These are phyloP conservation scores for Kodamaea neixiangensis DNA, from an alignment of 805 yeast species.

Conservation along the genomic window DNA sequence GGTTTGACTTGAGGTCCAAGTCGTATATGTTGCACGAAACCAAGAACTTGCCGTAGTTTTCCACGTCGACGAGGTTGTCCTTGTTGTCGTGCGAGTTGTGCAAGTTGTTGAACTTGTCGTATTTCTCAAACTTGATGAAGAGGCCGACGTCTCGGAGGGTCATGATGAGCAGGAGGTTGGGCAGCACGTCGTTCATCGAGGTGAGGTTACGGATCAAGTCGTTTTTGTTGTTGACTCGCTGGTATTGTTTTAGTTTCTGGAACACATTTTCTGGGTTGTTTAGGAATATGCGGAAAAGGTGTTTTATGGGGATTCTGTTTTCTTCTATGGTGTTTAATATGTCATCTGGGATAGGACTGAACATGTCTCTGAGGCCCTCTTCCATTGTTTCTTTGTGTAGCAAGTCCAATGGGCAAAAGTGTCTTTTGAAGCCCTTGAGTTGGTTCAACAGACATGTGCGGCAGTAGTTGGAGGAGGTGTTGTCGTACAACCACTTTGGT, in stretches of 20 bases:
- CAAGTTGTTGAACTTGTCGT: slow-evolving; percentile 25
- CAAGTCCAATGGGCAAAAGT: slow-evolving; percentile 52
- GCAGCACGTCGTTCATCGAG: slow-evolving; percentile 41
- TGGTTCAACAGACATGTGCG: slow-evolving; percentile 58
- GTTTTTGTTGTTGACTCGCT: slow-evolving; percentile 32
- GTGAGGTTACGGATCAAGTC: slow-evolving; percentile 33
- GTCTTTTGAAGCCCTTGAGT: slow-evolving; percentile 30
- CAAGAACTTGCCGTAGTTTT: slow-evolving; percentile 25
- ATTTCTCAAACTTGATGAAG: slow-evolving; percentile 42
- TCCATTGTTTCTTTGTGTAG: slow-evolving; percentile 31
- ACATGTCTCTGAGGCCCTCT: slow-evolving; percentile 36
- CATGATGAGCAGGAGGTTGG: slow-evolving; percentile 47
- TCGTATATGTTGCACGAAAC: slow-evolving; percentile 47
- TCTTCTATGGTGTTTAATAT: slow-evolving; percentile 21
- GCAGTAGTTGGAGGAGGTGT: slow-evolving; percentile 46
- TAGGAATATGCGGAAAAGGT: slow-evolving; percentile 37
- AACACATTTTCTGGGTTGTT: slow-evolving; percentile 30
- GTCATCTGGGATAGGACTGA: slow-evolving; percentile 22
- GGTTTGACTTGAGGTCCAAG: slow-evolving; percentile 48
- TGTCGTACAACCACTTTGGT: slow-evolving; percentile 62
- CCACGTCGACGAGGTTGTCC: slow-evolving; percentile 25
- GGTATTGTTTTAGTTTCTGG: slow-evolving; percentile 35
- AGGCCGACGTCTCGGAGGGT: slow-evolving; percentile 59
- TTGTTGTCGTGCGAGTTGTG: slow-evolving; percentile 34
- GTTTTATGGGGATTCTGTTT: slow-evolving; percentile 34